Percentiles rank a stretch among this genome's conserved stretches.
Conservation (phyloP, 2,329 filamentous ascomycete species). For the Aspergillus candidus region DNA sequence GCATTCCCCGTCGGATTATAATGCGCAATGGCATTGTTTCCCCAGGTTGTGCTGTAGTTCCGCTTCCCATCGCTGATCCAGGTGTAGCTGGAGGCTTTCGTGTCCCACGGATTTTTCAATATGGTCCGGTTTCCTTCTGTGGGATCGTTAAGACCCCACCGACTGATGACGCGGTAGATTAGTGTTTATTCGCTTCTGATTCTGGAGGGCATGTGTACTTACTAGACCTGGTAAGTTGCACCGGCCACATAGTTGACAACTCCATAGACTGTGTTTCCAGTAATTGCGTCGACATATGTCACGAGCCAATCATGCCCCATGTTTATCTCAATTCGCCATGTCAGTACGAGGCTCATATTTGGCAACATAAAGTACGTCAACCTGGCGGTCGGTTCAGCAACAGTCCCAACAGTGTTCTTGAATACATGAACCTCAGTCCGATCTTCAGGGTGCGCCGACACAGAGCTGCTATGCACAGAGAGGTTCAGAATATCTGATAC, state of each 20-base stretch:
- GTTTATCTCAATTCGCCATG: slow-evolving; percentile 12
- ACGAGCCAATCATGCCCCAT: slow-evolving; percentile 11
- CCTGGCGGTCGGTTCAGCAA: slow-evolving; percentile 10
- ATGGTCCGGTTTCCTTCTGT: slow-evolving; percentile 8
- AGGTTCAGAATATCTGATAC: slow-evolving; percentile 2
- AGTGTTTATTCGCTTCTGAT: too few relatives aligned
- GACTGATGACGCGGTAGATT: not conserved
- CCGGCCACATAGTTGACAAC: slow-evolving; percentile 12
- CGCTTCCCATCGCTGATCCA: slow-evolving; percentile 9
- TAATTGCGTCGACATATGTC: slow-evolving; percentile 11
- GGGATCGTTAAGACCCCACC: slow-evolving; percentile 12
- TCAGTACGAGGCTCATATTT: slow-evolving; percentile 3
- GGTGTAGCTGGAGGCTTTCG: slow-evolving; percentile 7
- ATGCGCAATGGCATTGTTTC: slow-evolving; percentile 14
- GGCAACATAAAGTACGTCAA: slow-evolving; percentile 10
- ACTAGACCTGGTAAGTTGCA: slow-evolving; percentile 13
- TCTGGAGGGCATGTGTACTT: not conserved
- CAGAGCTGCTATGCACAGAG: not conserved
- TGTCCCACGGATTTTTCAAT: slow-evolving; percentile 11
- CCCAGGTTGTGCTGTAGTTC: slow-evolving; percentile 10
- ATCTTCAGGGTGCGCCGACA: not conserved
- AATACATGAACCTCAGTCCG: slow-evolving; percentile 4
- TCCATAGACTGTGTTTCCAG: slow-evolving; percentile 5
- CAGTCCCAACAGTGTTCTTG: slow-evolving; percentile 6
- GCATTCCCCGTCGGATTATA: slow-evolving; percentile 8